Percentiles rank a stretch among this genome's conserved stretches.
phyloP scores from a whole-genome alignment of 768 basidiomycete species.

The Asterophora parasitica region DNA sequence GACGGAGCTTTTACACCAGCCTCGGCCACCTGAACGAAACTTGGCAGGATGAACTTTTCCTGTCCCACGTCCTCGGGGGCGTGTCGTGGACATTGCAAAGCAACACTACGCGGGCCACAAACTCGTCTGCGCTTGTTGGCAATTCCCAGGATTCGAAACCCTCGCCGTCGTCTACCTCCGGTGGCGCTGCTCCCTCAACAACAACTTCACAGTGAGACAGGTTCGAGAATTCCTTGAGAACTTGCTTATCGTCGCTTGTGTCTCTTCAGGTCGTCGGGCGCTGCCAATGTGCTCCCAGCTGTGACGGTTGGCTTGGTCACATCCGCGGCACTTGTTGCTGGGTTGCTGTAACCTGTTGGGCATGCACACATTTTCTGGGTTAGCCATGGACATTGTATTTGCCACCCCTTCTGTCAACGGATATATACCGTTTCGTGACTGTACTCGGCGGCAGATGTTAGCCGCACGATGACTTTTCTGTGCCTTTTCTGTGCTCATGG shows the following conservation, averaged over 20 bases:
- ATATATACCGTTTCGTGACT: background rate
- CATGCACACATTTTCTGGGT: background rate
- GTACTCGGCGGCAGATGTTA: no score
- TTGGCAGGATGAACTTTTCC: slow-evolving; percentile 69
- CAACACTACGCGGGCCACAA: slow-evolving; percentile 67
- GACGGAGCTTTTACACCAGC: slow-evolving; percentile 81
- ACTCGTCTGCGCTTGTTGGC: slow-evolving; percentile 58
- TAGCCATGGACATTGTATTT: background rate
- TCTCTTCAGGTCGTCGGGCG: slow-evolving; percentile 2
- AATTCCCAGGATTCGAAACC: slow-evolving; percentile 16
- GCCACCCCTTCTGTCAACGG: background rate
- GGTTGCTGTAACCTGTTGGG: slow-evolving; percentile 1
- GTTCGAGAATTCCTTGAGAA: background rate
- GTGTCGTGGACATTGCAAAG: slow-evolving; percentile 69
- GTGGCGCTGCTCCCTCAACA: background rate
- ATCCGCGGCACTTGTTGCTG: background rate
- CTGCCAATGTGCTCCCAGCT: background rate
- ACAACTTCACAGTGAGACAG: slow-evolving; percentile 7
- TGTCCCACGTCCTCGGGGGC: slow-evolving; percentile 70
- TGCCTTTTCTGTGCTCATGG: no score
- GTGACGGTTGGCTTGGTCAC: background rate
- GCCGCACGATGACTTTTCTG: no score
- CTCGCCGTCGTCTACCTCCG: background rate
- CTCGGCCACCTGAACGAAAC: slow-evolving; percentile 78
- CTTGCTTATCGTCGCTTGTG: background rate